A percentile compares a stretch with the other conserved stretches of the same genome.
Conservation (phyloP, 2,329 filamentous ascomycete genomes). For the Calonectria fujianensis region DNA sequence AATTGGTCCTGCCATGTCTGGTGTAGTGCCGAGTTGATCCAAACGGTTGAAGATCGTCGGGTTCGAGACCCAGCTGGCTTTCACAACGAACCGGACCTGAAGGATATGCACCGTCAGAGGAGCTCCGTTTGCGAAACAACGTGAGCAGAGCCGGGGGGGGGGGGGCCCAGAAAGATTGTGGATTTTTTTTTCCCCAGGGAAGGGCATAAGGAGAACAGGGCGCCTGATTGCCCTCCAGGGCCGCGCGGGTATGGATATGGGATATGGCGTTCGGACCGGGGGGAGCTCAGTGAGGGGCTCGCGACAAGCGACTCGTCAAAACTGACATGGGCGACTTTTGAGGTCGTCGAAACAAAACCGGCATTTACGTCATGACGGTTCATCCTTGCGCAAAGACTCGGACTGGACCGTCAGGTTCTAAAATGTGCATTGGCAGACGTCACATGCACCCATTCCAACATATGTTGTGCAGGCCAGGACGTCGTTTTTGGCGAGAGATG, state of each 20-base stretch:
- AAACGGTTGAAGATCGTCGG: slow-evolving; percentile 22
- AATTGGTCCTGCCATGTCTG: slow-evolving; percentile 21
- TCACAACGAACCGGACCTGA: background rate
- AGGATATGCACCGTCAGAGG: slow-evolving; percentile 10
- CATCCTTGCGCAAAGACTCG: slow-evolving; percentile 1
- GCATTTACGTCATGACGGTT: slow-evolving; percentile 22
- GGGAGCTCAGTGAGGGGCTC: background rate
- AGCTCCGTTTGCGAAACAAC: slow-evolving; percentile 21
- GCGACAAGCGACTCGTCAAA: slow-evolving; percentile 35
- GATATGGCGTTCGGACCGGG: slow-evolving; percentile 11
- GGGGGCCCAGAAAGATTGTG: background rate
- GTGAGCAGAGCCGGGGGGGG: slow-evolving; percentile 9
- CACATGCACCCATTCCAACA: background rate
- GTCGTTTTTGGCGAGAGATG: slow-evolving; percentile 13
- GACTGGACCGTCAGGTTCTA: slow-evolving; percentile 8
- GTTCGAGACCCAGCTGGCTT: slow-evolving; percentile 7
- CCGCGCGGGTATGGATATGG: slow-evolving; percentile 27
- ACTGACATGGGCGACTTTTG: slow-evolving; percentile 6
- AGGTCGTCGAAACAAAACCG: slow-evolving; percentile 7
- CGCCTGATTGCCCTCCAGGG: slow-evolving; percentile 2
- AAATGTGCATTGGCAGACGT: background rate
- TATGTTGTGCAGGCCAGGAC: slow-evolving; percentile 5
- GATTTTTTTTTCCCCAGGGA: background rate
- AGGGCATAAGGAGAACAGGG: background rate
- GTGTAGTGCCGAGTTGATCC: slow-evolving; percentile 7